phyloP scores from a whole-genome alignment of 441 rosid species.

The Arabidopsis hybrid region DNA sequence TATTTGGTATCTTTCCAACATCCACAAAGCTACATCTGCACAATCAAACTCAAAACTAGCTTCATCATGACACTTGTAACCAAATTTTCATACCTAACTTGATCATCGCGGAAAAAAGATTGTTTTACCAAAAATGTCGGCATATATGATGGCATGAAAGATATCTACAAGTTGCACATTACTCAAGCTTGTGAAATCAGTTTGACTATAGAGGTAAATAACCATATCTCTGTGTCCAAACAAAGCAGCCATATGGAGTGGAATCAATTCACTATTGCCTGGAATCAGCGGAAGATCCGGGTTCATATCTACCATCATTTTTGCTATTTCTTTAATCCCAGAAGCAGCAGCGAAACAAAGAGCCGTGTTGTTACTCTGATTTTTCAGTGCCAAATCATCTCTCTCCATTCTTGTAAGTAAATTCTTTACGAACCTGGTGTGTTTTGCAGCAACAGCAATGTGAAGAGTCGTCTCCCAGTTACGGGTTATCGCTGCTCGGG shows the following conservation, averaged over 20 bases:
- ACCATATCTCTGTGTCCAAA: conserved; percentile 25
- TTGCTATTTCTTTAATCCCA: conserved; percentile 13
- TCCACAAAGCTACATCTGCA: too few relatives aligned
- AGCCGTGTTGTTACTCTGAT: conserved; percentile 28
- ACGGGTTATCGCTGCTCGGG: conserved; percentile 14
- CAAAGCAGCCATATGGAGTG: conserved; percentile 34
- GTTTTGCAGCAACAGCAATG: conserved; percentile 13
- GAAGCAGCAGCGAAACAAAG: conserved; percentile 40
- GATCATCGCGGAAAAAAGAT: too few relatives aligned
- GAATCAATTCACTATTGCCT: neutral
- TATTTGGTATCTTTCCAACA: too few relatives aligned
- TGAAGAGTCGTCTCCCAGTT: conserved; percentile 41
- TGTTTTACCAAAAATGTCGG: conserved; percentile 5
- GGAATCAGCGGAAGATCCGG: too few relatives aligned
- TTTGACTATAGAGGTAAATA: neutral
- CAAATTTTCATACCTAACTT: too few relatives aligned
- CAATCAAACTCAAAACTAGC: too few relatives aligned
- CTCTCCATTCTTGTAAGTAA: conserved; percentile 7
- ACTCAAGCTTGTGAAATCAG: neutral
- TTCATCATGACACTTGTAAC: too few relatives aligned
- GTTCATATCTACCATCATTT: conserved; percentile 22
- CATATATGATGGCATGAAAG: conserved; percentile 15
- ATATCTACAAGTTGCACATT: neutral
- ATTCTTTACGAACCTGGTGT: conserved; percentile 23
- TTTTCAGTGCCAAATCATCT: conserved; percentile 1